phyloP scores from a whole-genome alignment of 768 basidiomycete species.

The Phlegmacium glaucopus region DNA sequence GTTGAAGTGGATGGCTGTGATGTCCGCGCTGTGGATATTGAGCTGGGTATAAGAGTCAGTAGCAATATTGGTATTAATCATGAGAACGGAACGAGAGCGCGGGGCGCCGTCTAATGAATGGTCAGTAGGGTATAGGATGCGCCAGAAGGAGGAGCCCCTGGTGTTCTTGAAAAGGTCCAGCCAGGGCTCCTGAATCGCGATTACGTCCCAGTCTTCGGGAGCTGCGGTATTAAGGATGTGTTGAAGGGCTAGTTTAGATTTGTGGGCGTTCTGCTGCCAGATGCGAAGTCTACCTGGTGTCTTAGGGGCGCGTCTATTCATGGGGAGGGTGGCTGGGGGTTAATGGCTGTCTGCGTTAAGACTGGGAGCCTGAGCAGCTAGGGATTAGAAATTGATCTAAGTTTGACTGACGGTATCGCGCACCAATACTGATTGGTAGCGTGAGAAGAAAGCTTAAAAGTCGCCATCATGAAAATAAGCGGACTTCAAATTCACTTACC shows the following conservation, averaged over 20 bases:
- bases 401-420: not conserved
- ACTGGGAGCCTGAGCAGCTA: not conserved
- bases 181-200: not conserved
- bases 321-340: not conserved
- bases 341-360: not conserved
- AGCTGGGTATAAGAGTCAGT: conserved; percentile 18
- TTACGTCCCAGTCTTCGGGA: not conserved
- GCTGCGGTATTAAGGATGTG: not conserved
- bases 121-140: conserved; percentile 5
- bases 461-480: too few relatives aligned
- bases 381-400: not conserved
- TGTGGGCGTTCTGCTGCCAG: too few relatives aligned
- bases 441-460: too few relatives aligned
- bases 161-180: not conserved
- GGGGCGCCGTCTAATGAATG: not conserved
- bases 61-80: conserved; percentile 10
- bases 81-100: conserved; percentile 8
- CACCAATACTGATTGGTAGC: not conserved
- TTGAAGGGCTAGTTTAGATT: not conserved
- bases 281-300: not conserved
- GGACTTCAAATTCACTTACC: too few relatives aligned
- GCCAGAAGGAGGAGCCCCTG: conserved; percentile 1
- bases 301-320: not conserved
- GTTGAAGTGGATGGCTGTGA: conserved; percentile 16
- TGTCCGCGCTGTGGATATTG: conserved; percentile 13